Evolutionary conservation across 2,329 filamentous ascomycete species (phyloP).

Genomic region (Alternaria tenuissima): DNA sequence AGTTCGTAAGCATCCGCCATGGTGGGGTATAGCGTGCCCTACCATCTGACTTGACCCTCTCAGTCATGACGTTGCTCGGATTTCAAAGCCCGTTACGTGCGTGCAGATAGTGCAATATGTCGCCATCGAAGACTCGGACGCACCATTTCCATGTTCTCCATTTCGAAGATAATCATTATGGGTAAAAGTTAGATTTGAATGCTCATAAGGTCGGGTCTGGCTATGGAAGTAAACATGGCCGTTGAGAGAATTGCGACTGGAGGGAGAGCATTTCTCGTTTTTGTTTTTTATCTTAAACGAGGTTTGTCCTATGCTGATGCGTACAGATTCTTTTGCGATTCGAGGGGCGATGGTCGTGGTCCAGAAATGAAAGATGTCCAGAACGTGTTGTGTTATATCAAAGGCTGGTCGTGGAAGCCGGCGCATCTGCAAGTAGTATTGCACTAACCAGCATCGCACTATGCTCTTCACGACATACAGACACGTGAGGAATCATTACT

Average conservation of each 20-base stretch:
- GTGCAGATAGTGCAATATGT: background rate
- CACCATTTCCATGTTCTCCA: too few species aligned
- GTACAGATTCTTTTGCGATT: background rate
- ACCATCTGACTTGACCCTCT: background rate
- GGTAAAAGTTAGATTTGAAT: background rate
- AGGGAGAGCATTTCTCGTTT: background rate
- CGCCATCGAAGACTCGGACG: background rate
- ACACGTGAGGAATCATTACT: background rate
- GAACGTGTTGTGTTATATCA: background rate
- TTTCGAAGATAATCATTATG: background rate
- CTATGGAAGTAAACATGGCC: background rate
- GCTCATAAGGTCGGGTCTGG: too few species aligned
- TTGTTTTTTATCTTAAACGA: background rate
- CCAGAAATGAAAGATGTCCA: background rate
- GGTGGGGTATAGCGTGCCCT: slow-evolving; percentile 4
- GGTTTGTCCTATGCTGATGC: background rate
- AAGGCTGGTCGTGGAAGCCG: background rate
- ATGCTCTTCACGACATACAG: background rate
- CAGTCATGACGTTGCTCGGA: slow-evolving; percentile 4
- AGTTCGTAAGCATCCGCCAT: background rate
- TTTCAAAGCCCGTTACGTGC: background rate
- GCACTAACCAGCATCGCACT: background rate
- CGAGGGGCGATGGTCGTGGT: background rate
- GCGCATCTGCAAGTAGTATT: background rate
- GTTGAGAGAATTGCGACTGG: background rate